Percentiles rank a stretch among this genome's conserved stretches.
Evolutionary conservation across 2,329 filamentous ascomycete species (phyloP).

Genomic region (Aspergillus pseudoviridinutans): DNA sequence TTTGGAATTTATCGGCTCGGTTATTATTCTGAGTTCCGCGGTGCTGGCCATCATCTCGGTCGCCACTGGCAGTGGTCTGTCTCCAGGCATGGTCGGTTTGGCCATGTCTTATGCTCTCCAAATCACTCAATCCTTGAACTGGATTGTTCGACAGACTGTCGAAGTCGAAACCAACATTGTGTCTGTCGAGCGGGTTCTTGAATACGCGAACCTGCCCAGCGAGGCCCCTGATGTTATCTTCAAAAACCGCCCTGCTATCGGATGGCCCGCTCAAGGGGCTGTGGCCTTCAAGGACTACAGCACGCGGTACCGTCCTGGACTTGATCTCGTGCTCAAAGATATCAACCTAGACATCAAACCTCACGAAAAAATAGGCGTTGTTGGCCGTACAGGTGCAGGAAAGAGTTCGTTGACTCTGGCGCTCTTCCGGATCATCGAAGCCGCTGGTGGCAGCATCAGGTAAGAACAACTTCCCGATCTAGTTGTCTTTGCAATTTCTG

Average conservation of each 20-base stretch:
- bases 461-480: constrained; percentile 21
- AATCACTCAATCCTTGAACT: constrained; percentile 96
- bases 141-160: constrained; percentile 97
- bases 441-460: constrained; percentile 70
- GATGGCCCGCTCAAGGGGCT: constrained; percentile 86
- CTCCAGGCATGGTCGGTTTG: constrained; percentile 77
- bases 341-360: constrained; percentile 89
- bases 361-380: constrained; percentile 96
- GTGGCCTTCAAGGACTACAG: constrained; percentile 93
- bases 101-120: constrained; percentile 96
- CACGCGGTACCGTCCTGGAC: constrained; percentile 81
- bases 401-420: constrained; percentile 92
- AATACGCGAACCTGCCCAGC: constrained; percentile 86
- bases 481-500: constrained; percentile 9
- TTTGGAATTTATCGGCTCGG: constrained; percentile 88
- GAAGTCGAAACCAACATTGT: constrained; percentile 99
- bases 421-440: constrained; percentile 93
- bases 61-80: constrained; percentile 59
- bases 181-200: constrained; percentile 93
- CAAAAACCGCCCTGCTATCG: constrained; percentile 77
- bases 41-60: constrained; percentile 79
- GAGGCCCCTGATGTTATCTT: constrained; percentile 94
- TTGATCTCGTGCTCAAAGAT: constrained; percentile 91
- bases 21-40: constrained; percentile 87
- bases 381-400: constrained; percentile 90